These are phyloP conservation scores for Backusella australiensis DNA, from an alignment of 192 early-diverging fungal genomes.

Conservation along the genomic window DNA sequence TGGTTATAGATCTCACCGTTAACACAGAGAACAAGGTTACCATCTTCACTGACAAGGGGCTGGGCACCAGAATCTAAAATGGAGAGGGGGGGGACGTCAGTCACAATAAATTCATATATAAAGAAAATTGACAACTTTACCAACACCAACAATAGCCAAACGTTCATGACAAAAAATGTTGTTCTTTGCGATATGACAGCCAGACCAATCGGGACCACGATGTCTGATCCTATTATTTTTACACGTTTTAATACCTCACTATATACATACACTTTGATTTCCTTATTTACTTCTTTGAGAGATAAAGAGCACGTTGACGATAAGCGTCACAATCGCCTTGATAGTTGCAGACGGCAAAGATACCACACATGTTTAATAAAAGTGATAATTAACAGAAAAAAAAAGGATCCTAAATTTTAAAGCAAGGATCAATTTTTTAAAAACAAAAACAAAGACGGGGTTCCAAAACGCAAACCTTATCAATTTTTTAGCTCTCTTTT, in stretches of 20 bases:
- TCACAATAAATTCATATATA: not conserved
- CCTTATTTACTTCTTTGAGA: conserved; percentile 75
- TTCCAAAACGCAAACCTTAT: not conserved
- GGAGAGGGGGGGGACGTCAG: not conserved
- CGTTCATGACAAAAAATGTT: conserved; percentile 96
- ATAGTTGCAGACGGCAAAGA: conserved; percentile 94
- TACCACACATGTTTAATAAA: conserved; percentile 84
- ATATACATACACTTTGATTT: not conserved
- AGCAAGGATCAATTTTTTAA: not conserved
- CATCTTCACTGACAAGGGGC: conserved; percentile 92
- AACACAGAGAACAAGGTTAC: conserved; percentile 82
- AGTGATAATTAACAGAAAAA: not conserved
- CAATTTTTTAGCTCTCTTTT: not conserved
- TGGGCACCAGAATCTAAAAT: conserved; percentile 87
- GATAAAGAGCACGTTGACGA: conserved; percentile 79
- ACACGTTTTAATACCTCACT: not conserved
- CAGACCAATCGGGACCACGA: conserved; percentile 99
- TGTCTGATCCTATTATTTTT: conserved; percentile 75
- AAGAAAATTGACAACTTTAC: conserved; percentile 45
- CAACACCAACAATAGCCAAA: conserved; percentile 97
- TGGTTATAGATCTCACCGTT: conserved; percentile 99
- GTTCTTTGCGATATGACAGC: conserved; percentile 78
- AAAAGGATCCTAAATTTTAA: not conserved
- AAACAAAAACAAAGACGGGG: not conserved
- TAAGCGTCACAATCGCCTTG: conserved; percentile 71